These are phyloP conservation scores for Hortiboletus campestris DNA, from an alignment of 768 basidiomycete genomes.

Conservation along the genomic window DNA sequence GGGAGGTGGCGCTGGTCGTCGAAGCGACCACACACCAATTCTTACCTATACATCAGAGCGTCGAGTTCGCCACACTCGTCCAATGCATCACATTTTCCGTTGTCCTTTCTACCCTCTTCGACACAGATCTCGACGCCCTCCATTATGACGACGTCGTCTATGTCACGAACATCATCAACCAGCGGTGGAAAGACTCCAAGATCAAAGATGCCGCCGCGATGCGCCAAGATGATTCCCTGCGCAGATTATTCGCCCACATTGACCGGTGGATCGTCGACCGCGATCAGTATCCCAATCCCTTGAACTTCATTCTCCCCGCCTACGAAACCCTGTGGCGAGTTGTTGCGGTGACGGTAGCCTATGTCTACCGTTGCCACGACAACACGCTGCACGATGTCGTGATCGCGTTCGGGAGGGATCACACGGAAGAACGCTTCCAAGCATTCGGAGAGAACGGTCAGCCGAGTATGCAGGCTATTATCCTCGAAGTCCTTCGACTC, in stretches of 20 bases:
- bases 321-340: constrained; percentile 68
- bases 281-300: constrained; percentile 32
- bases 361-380: constrained; percentile 23
- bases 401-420: constrained; percentile 18
- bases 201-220: constrained; percentile 6
- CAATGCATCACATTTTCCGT: constrained; percentile 44
- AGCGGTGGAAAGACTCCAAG: constrained; percentile 27
- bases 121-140: constrained; percentile 30
- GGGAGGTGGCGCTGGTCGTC: constrained; percentile 5
- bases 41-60: neutral
- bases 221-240: constrained; percentile 30
- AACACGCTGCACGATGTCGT: constrained; percentile 27
- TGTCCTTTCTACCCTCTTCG: constrained; percentile 42
- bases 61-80: constrained; percentile 38
- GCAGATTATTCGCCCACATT: constrained; percentile 29
- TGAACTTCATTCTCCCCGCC: constrained; percentile 57
- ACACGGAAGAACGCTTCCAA: constrained; percentile 20
- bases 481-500: constrained; percentile 29
- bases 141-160: constrained; percentile 35
- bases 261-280: constrained; percentile 36
- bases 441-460: constrained; percentile 11
- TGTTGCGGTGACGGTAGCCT: constrained; percentile 46
- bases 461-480: constrained; percentile 24
- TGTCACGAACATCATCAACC: constrained; percentile 41
- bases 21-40: constrained; percentile 17